Evolutionary conservation across 805 yeast species (phyloP), one percentile per base, ranked within the genome.

Genomic region (Saccharomycopsis malanga): DNA sequence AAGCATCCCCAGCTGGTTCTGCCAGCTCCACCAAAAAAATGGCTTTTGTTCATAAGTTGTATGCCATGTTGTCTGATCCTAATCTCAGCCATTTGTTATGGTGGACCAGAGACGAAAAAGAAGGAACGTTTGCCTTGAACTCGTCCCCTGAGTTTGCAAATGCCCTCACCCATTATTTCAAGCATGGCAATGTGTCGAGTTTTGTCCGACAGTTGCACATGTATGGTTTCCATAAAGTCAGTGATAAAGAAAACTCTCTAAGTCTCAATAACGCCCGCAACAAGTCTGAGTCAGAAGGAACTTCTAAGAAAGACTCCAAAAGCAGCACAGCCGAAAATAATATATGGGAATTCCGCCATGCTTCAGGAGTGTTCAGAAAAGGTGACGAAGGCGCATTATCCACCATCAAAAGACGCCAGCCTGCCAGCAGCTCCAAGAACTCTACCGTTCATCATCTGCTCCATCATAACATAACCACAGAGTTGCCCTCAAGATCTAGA

Each of bases 151-250:
- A 78, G 53, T 81, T 81, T 60, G 77, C 83, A 9, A 65, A 68
- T 34, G 75, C 76, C 1, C 60, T 83, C 42, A 78, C 83, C n/a
- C 71, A 72, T 40, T 88, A 85, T 62, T 89, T 91, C 71, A 91
- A 91, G 62, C 97, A 89, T 66, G 94, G 95, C 3, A 91, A 91
- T 60, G 87, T 89, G 24, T 87, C 95, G 21, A 81, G 91, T 51
- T 91, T 91, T 68, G 96, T 91, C 30, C 77, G 97, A 40, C 97
- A 91, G 65, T 69, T 89, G 39, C 95, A 91, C 68, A 91, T 89
- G 97, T 88, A 88, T 62, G 96, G 96, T 1, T 88, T 89, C 68
- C 96, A 89, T 64, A 88, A 89, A 66, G 81, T 75, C 52, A 79
- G 75, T 50, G 70, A 69, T 15, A 58, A 52, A 25, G 48, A 61